Evolutionary conservation across 108 stramenopile species (phyloP).

Genomic region (Seminavis robusta): DNA sequence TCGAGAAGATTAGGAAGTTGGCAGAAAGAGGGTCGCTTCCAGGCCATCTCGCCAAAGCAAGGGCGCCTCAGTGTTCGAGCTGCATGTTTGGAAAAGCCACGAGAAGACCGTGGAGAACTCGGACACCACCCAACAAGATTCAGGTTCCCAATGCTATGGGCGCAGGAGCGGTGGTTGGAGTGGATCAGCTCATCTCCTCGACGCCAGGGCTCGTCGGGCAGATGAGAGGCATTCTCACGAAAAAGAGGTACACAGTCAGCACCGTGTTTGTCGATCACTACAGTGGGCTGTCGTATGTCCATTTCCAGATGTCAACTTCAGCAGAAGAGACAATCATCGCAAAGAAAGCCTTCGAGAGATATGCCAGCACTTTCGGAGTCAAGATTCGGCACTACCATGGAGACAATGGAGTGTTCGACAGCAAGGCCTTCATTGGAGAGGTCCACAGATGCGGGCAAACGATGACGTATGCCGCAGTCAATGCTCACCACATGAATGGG

Average conservation of each 20-base stretch:
- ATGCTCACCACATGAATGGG: conserved; percentile 43
- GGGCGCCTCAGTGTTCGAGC: conserved; percentile 16
- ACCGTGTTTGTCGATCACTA: conserved; percentile 44
- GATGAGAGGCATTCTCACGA: conserved; percentile 23
- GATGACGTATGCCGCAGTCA: conserved; percentile 24
- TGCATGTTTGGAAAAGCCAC: conserved; percentile 27
- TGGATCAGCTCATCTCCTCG: conserved; percentile 33
- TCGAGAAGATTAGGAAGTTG: conserved; percentile 12
- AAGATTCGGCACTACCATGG: conserved; percentile 16
- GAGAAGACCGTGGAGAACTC: conserved; percentile 19
- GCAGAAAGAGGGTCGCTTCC: conserved; percentile 23
- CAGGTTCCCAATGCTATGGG: neutral
- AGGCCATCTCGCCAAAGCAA: conserved; percentile 5
- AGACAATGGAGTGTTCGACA: conserved; percentile 23
- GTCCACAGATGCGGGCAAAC: neutral
- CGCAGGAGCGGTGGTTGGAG: conserved; percentile 27
- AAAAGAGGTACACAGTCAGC: conserved; percentile 8
- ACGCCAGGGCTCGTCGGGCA: conserved; percentile 40
- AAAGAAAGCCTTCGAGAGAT: conserved; percentile 24
- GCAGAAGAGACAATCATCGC: conserved; percentile 27
- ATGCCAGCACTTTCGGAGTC: neutral
- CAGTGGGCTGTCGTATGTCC: conserved; percentile 11
- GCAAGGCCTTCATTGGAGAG: neutral
- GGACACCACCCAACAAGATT: neutral
- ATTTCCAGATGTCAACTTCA: conserved; percentile 6